These are phyloP conservation scores for Nepenthes mirabilis DNA, from an alignment of 148 eudicot genomes.

Conservation along the genomic window DNA sequence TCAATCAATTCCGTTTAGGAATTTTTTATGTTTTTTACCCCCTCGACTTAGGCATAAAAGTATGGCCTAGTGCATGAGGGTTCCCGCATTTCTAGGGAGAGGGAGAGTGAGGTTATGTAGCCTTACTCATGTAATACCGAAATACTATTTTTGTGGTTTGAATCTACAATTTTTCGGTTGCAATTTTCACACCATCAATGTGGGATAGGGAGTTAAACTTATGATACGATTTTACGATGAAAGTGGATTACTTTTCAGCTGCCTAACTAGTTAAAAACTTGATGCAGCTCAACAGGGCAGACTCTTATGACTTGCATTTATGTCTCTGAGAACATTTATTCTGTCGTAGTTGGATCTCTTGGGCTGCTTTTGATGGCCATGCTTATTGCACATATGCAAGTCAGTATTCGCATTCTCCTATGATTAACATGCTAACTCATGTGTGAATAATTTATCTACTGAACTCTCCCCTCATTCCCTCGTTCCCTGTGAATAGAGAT, in stretches of 20 bases:
- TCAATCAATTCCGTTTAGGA: too few species aligned
- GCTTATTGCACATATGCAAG: slow-evolving; percentile 74
- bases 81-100: too few species aligned
- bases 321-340: slow-evolving; percentile 37
- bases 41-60: too few species aligned
- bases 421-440: not conserved
- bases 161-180: too few species aligned
- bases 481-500: slow-evolving; percentile 20
- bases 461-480: not conserved
- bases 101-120: too few species aligned
- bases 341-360: slow-evolving; percentile 38
- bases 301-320: slow-evolving; percentile 40
- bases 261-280: not conserved
- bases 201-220: not conserved
- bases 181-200: not conserved
- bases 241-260: not conserved
- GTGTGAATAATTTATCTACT: not conserved
- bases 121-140: too few species aligned
- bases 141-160: too few species aligned
- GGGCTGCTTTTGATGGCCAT: slow-evolving; percentile 56
- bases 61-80: too few species aligned
- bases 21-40: too few species aligned
- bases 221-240: not conserved
- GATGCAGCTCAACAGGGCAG: slow-evolving; percentile 56
- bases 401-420: slow-evolving; percentile 12